A percentile compares a stretch with the other conserved stretches of the same genome.
Evolutionary conservation across 2,329 filamentous ascomycete species (phyloP).

Genomic region (Zymoseptoria ardabiliae): DNA sequence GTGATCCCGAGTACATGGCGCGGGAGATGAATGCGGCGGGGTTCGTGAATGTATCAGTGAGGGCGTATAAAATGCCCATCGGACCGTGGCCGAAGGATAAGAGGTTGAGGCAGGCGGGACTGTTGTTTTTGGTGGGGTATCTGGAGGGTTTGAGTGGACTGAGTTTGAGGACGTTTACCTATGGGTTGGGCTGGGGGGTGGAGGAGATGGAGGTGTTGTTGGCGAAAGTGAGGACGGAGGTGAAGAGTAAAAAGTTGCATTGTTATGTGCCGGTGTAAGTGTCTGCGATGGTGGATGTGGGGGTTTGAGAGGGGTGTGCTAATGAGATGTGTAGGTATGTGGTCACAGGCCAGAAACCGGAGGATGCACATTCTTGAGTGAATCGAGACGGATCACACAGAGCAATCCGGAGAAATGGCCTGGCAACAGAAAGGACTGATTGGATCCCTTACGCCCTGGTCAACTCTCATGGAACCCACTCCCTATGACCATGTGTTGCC

Average conservation of each 20-base stretch:
- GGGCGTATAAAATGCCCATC: conserved; percentile 25
- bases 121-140: conserved; percentile 21
- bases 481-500: too few species aligned
- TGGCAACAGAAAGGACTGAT: too few species aligned
- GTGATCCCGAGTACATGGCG: conserved; percentile 26
- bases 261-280: conserved; percentile 24
- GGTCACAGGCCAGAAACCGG: background rate
- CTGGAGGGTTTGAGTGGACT: conserved; percentile 23
- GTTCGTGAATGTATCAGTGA: conserved; percentile 27
- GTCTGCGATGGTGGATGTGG: too few species aligned
- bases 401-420: too few species aligned
- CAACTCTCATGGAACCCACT: too few species aligned
- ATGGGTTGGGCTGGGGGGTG: conserved; percentile 22
- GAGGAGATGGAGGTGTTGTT: conserved; percentile 25
- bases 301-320: background rate
- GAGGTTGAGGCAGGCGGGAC: conserved; percentile 19
- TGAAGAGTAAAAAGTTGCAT: conserved; percentile 24
- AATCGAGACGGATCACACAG: too few species aligned
- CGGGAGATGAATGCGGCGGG: conserved; percentile 30
- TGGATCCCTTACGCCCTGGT: too few species aligned
- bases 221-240: conserved; percentile 16
- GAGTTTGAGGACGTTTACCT: conserved; percentile 22
- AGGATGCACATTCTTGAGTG: too few species aligned
- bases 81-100: conserved; percentile 24
- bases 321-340: background rate